These are phyloP conservation scores for Amoeboaphelidium occidentale DNA, from an alignment of 371 early-diverging fungal species.

Conservation along the genomic window DNA sequence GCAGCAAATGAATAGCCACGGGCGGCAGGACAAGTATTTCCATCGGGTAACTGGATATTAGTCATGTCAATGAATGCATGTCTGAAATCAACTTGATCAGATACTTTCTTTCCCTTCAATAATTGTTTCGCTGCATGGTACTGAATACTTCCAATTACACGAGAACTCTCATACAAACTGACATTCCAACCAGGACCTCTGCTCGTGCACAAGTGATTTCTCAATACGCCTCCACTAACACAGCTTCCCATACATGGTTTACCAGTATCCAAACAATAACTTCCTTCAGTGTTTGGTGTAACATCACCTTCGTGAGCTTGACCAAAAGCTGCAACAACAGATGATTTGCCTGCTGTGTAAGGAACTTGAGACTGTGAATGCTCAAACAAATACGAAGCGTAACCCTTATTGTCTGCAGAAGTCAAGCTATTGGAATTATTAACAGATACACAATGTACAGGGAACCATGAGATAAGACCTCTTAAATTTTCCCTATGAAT, in stretches of 20 bases:
- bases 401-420: constrained; percentile 40
- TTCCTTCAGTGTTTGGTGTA: constrained; percentile 27
- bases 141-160: constrained; percentile 27
- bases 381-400: constrained; percentile 25
- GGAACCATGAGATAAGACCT: constrained; percentile 20
- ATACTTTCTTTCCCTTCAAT: not conserved
- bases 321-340: constrained; percentile 30
- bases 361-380: not conserved
- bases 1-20: constrained; percentile 21
- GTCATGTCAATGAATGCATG: constrained; percentile 18
- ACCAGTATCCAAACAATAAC: constrained; percentile 29
- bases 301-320: constrained; percentile 36
- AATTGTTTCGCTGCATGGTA: constrained; percentile 15
- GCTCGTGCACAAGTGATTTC: constrained; percentile 13
- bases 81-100: constrained; percentile 8
- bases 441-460: constrained; percentile 34
- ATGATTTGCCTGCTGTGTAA: not conserved
- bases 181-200: constrained; percentile 11
- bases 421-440: constrained; percentile 24
- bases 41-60: constrained; percentile 3
- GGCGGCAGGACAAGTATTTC: constrained; percentile 11
- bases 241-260: constrained; percentile 26
- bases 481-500: constrained; percentile 10
- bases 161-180: constrained; percentile 14
- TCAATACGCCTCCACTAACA: constrained; percentile 6